A percentile compares a stretch with the other conserved stretches of the same genome.
phyloP scores from a whole-genome alignment of 257 asterid species.

The Fraxinus excelsior region DNA sequence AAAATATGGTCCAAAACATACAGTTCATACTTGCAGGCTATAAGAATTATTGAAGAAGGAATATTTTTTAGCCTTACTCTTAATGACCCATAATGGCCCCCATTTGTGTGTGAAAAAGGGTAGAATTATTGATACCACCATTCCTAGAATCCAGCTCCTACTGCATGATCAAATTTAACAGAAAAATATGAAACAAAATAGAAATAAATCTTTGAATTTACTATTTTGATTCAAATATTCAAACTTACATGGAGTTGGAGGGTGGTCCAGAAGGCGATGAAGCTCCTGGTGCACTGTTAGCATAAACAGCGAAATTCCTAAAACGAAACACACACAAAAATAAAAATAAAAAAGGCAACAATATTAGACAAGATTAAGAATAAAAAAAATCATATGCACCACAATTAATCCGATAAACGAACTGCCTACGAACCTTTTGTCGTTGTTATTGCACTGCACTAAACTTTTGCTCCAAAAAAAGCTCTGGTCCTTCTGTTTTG shows the following conservation, averaged over 20 bases:
- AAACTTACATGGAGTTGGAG: constrained; percentile 22
- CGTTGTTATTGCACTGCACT: not conserved
- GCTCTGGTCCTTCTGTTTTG: constrained; percentile 20
- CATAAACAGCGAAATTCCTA: constrained; percentile 41
- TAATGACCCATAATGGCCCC: constrained; percentile 64
- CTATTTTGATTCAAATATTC: not conserved
- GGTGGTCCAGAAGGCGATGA: constrained; percentile 56
- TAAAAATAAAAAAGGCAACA: too few relatives aligned
- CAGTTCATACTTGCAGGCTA: too few relatives aligned
- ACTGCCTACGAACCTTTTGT: constrained; percentile 25
- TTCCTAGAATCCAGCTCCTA: constrained; percentile 72
- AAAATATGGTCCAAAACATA: too few relatives aligned
- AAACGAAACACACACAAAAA: too few relatives aligned
- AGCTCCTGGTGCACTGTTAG: constrained; percentile 42
- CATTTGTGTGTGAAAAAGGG: constrained; percentile 65
- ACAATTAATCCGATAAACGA: not conserved
- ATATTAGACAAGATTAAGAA: too few relatives aligned
- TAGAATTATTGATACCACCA: constrained; percentile 49
- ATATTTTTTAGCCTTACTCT: constrained; percentile 43
- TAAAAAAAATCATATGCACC: too few relatives aligned
- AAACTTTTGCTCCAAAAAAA: constrained; percentile 9
- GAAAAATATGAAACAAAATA: not conserved
- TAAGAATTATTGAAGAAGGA: not conserved
- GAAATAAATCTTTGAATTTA: not conserved
- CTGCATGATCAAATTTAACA: constrained; percentile 23